A percentile compares a stretch with the other conserved stretches of the same genome.
phyloP scores from a whole-genome alignment of 257 asterid species.

The Ballota nigra region DNA sequence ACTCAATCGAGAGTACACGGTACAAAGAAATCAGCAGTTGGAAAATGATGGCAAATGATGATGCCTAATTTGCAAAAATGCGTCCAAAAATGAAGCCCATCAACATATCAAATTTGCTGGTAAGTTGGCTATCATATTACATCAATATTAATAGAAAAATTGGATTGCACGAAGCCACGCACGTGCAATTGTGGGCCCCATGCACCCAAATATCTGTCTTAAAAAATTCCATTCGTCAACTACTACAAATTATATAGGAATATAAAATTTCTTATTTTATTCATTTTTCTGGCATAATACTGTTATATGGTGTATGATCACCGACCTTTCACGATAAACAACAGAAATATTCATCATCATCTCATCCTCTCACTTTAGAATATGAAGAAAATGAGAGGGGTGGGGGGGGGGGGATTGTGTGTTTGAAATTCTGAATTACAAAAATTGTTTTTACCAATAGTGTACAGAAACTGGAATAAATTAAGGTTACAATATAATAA shows the following conservation, averaged over 20 bases:
- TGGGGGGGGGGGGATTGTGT: background rate
- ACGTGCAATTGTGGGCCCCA: constrained; percentile 23
- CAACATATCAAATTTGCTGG: constrained; percentile 4
- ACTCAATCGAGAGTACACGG: background rate
- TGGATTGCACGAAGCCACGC: constrained; percentile 16
- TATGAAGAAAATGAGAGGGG: too few species aligned
- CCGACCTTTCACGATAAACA: background rate
- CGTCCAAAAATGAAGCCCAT: background rate
- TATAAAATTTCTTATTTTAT: background rate
- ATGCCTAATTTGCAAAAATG: background rate
- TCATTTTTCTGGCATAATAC: background rate
- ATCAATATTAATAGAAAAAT: background rate
- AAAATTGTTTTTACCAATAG: constrained; percentile 17
- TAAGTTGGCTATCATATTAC: constrained; percentile 12
- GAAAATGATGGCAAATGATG: background rate
- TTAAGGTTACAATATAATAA: constrained; percentile 29
- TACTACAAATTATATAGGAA: background rate
- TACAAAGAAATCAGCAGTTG: background rate
- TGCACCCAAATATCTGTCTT: background rate
- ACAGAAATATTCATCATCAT: background rate
- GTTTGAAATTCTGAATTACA: constrained; percentile 11
- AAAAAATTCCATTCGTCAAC: background rate
- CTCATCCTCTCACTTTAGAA: background rate
- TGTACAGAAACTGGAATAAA: constrained; percentile 9
- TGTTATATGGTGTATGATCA: background rate